Conservation (phyloP, 129 eudicot species). For the Lonicera japonica region DNA sequence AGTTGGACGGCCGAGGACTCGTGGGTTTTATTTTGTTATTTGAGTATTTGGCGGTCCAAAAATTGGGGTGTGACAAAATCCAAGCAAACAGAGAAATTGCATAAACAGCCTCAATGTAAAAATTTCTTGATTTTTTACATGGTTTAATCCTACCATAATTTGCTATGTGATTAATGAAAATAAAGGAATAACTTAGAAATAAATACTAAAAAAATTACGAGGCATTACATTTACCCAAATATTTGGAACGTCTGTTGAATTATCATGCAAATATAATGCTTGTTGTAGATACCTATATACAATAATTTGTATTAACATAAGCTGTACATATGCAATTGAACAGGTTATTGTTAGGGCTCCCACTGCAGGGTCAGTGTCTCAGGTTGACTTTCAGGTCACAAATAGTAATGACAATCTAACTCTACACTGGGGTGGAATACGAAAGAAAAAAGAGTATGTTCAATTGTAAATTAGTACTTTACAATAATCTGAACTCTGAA, state of each 20-base stretch:
- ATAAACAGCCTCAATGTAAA: too few species aligned
- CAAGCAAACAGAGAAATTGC: too few species aligned
- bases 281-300: neutral
- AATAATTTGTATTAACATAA: conserved; percentile 8
- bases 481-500: neutral
- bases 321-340: conserved; percentile 14
- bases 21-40: too few species aligned
- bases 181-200: too few species aligned
- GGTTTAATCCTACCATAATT: too few species aligned
- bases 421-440: conserved; percentile 82
- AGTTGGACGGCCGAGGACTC: too few species aligned
- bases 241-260: neutral
- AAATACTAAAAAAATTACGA: neutral
- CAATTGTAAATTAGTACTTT: conserved; percentile 11
- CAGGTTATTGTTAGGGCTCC: conserved; percentile 57
- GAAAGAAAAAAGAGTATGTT: conserved; percentile 45
- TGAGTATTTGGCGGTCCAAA: too few species aligned
- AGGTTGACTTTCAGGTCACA: conserved; percentile 55
- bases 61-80: too few species aligned
- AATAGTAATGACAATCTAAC: conserved; percentile 42
- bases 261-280: neutral
- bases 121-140: too few species aligned
- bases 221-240: neutral
- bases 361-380: conserved; percentile 27
- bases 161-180: too few species aligned